A percentile compares a stretch with the other conserved stretches of the same genome.
phyloP scores from a whole-genome alignment of 1,139 yeast species.

The Pneumocystis murina region DNA sequence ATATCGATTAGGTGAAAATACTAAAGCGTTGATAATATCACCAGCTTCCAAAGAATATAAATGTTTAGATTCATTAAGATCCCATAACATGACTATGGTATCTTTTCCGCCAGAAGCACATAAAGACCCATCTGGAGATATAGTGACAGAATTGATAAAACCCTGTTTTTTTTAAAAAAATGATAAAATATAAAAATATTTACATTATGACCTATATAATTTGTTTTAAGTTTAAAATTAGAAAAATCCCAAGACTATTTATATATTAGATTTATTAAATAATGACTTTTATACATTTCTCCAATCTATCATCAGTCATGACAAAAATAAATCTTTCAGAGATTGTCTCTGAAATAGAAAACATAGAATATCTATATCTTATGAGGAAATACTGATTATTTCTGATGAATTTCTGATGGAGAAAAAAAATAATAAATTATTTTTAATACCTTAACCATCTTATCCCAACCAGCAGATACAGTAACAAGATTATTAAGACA shows the following conservation, averaged over 20 bases:
- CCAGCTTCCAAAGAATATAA: conserved; percentile 91
- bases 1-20: conserved; percentile 99
- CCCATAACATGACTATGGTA: conserved; percentile 98
- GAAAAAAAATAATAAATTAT: conserved; percentile 21
- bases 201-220: conserved; percentile 91
- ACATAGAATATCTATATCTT: conserved; percentile 29
- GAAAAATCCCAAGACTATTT: conserved; percentile 84
- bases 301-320: not conserved
- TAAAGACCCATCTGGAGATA: conserved; percentile 99
- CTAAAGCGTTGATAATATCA: conserved; percentile 95
- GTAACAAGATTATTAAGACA: conserved; percentile 46
- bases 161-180: conserved; percentile 27
- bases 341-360: conserved; percentile 33
- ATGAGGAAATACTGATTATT: conserved; percentile 1
- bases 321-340: conserved; percentile 61
- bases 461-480: conserved; percentile 99
- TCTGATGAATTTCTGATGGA: too few relatives aligned
- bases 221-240: conserved; percentile 81
- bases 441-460: conserved; percentile 89
- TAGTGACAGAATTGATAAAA: conserved; percentile 92
- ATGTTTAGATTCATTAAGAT: conserved; percentile 74
- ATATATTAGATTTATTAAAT: conserved; percentile 25
- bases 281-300: conserved; percentile 11
- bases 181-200: not conserved
- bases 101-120: conserved; percentile 99